Evolutionary conservation across 2,329 filamentous ascomycete genomes (phyloP).

Genomic region (Fusarium sp.): DNA sequence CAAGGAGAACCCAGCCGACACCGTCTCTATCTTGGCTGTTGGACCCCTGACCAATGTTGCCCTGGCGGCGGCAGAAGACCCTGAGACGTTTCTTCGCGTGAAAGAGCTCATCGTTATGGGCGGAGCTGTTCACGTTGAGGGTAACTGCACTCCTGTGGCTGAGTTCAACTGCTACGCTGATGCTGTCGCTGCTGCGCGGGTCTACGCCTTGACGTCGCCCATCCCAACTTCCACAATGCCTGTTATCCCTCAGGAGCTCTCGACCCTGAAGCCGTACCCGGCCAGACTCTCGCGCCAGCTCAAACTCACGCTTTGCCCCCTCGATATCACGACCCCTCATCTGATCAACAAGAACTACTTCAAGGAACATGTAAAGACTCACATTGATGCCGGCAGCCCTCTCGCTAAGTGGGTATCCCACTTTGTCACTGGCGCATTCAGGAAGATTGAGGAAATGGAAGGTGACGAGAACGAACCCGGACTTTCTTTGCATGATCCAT

Average conservation of each 20-base stretch:
- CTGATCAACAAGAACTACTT: slow-evolving; percentile 70
- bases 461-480: slow-evolving; percentile 66
- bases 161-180: slow-evolving; percentile 98
- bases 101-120: slow-evolving; percentile 98
- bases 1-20: slow-evolving; percentile 80
- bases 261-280: slow-evolving; percentile 69
- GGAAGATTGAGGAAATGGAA: slow-evolving; percentile 71
- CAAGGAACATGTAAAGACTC: slow-evolving; percentile 60
- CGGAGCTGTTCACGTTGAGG: slow-evolving; percentile 78
- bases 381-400: slow-evolving; percentile 71
- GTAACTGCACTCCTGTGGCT: slow-evolving; percentile 85
- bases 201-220: slow-evolving; percentile 79
- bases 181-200: slow-evolving; percentile 76
- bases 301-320: slow-evolving; percentile 75
- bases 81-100: slow-evolving; percentile 85
- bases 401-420: slow-evolving; percentile 77
- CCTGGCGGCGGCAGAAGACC: slow-evolving; percentile 85
- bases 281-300: slow-evolving; percentile 68
- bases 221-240: slow-evolving; percentile 84
- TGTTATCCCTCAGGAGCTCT: slow-evolving; percentile 62
- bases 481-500: slow-evolving; percentile 77
- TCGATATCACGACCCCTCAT: slow-evolving; percentile 80
- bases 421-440: slow-evolving; percentile 76
- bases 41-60: slow-evolving; percentile 95
- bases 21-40: slow-evolving; percentile 88